Base-by-base conservation (phyloP, 179 eudicot species). In the Actinidia arguta region DNA sequence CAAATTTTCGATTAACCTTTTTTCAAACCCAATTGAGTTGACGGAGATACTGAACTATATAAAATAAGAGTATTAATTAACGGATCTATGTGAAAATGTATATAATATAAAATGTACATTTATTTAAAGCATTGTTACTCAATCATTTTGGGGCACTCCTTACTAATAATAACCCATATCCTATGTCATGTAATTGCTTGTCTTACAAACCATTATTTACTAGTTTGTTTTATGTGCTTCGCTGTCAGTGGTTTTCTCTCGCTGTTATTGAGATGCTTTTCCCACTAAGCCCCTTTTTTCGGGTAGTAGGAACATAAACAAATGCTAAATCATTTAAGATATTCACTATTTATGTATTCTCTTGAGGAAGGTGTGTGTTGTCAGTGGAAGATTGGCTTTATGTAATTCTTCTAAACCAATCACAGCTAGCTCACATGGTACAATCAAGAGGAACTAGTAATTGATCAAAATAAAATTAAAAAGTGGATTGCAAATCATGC, bases 341-440 rank as follows among this genome's bases (percentile, higher is more conserved):
- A 6, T 4, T 80, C 22, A 31, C 58, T 16, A 17, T 55, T 9
- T 24, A 48, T 39, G 31, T 24, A 62, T 61, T 39, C 25, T 39
- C 25, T 62, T 78, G 72, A 51, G 73, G 62, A 78, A 51, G 73
- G 62, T 51, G 31, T 51, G 52, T 36, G 22, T 67, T 68, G 58
- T 79, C 82, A 36, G 81, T 54, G 51, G 82, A 79, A 79, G 47
- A n/a, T 79, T 79, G 63, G 75, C 46, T 68, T 68, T 67, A 31
- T 78, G 20, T 13, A 47, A 64, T 18, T 51, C 20, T 64, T 55
- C 20, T 58, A 61, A 54, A 75, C 80, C 81, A 81, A 81, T 80
- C 69, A 85, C 78, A 77, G 77, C 62, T 81, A 82, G 82, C 61
- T 81, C 82, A 85, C 82, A 85, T 85, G 84, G 74, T 42, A 50